Evolutionary conservation across 768 basidiomycete genomes (phyloP), one percentile per base, ranked within the genome.

Genomic region (Tulasnella sp.): DNA sequence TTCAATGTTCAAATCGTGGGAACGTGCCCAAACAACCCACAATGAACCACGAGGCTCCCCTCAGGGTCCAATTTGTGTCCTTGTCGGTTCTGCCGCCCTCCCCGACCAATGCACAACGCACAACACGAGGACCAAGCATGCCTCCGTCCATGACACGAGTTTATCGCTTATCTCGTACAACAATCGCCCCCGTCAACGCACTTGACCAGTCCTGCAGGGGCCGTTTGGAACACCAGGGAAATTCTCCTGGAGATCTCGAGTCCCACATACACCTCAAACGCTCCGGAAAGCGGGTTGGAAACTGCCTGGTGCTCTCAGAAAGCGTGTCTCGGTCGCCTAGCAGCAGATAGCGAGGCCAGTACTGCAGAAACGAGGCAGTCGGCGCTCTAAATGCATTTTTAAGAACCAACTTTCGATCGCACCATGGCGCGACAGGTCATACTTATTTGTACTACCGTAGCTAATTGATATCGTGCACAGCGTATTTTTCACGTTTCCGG

Each of bases 1-100:
- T 67, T 67, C 61, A 67, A 67, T 67, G 61, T 67, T 67, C 61
- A 67, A 67, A 67, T 32, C 61, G 61, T 67, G 61, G 61, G 61
- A 67, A 67, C 32, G 61, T 51, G 29, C 32, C n/a, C 61, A 67
- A 67, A 67, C 32, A 67, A 67, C 61, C 61, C 61, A 67, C 61
- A 67, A 67, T 67, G 61, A 67, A 67, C 61, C 61, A 67, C 61
- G 61, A 67, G 61, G 61, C 61, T 20, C 29, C 9, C n/a, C 61
- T 67, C 61, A 67, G 61, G 61, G 61, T 67, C 51, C 23, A 23
- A 51, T 23, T 51, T 51, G 20, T 20, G 51, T 44, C 61, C 61
- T 67, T 67, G 61, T 67, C 61, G n/a, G 26, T 67, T 67, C 26
- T 67, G 32, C 61, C 61, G 61, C 61, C 61, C 29, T 18, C 18